Evolutionary conservation across 2,329 filamentous ascomycete genomes (phyloP), one percentile per base, ranked within the genome.

Genomic region (Penicillium sp.): DNA sequence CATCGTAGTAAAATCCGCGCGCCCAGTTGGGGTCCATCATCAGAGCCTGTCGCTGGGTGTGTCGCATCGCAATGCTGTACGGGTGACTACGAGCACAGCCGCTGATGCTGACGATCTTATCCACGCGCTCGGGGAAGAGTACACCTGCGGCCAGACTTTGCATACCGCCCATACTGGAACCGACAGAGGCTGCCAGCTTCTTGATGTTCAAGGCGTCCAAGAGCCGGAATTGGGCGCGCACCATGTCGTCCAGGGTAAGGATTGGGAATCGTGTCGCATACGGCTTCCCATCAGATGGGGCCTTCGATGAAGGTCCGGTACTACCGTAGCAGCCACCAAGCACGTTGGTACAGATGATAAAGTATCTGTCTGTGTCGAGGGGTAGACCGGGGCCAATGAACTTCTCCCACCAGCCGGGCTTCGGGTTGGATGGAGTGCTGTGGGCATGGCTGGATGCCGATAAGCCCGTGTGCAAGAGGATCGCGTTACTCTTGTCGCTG

Each of bases 21-120:
- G 88, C 87, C 93, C 93, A 98, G 62, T 95, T 89, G 2, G 90
- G 89, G 62, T 98, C 93, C 86, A 96, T 96, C 90, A 98, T 97
- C 39, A 98, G 79, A 1, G 96, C 93, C 73, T 97, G 93, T 23
- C 93, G 84, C 70, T 98, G 93, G 0, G 91, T 95, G 70, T 98
- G 93, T 44, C 93, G 84, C 91, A 98, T 96, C 27, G 93, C 93
- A 66, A 98, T 95, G 68, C 90, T 95, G 73, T 98, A 98, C 0
- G 93, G 93, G 66, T 98, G 93, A 58, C 87, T 94, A 54, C 93
- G 79, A 0, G 91, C 93, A 68, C 93, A 98, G 10, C 91, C 93
- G 62, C 87, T 94, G 63, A 97, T 93, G 61, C 84, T 91, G 29
- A 89, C 87, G 52, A 98, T 80, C 55, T 85, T 84, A 31, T 82